A percentile compares a stretch with the other conserved stretches of the same genome.
Evolutionary conservation across 2,329 filamentous ascomycete species (phyloP).

Genomic region (Zarea fungicola): DNA sequence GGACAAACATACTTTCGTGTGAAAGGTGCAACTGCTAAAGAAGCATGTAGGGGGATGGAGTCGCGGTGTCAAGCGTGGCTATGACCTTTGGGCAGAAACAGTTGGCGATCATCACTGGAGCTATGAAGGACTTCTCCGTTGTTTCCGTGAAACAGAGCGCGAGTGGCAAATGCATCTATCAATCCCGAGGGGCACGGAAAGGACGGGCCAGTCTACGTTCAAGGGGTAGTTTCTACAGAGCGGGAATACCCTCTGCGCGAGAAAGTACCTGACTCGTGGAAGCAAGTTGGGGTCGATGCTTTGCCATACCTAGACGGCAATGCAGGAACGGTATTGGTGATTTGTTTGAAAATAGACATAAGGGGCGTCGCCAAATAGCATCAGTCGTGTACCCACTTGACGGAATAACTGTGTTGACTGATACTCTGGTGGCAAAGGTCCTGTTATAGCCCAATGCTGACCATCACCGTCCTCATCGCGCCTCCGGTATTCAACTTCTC

Average conservation of each 20-base stretch:
- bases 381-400: slow-evolving; percentile 19
- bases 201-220: slow-evolving; percentile 30
- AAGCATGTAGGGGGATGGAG: slow-evolving; percentile 33
- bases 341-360: slow-evolving; percentile 21
- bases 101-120: slow-evolving; percentile 36
- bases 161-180: slow-evolving; percentile 18
- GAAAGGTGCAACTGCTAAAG: no score
- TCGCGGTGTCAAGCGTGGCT: slow-evolving; percentile 39
- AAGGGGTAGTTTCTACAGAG: slow-evolving; percentile 23
- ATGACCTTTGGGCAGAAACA: slow-evolving; percentile 35
- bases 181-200: slow-evolving; percentile 30
- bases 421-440: slow-evolving; percentile 20
- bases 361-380: slow-evolving; percentile 20
- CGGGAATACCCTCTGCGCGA: slow-evolving; percentile 34
- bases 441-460: slow-evolving; percentile 12
- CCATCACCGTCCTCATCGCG: not conserved
- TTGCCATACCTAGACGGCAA: slow-evolving; percentile 22
- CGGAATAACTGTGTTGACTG: slow-evolving; percentile 21
- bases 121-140: slow-evolving; percentile 39
- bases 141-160: slow-evolving; percentile 34
- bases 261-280: slow-evolving; percentile 31
- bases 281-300: slow-evolving; percentile 29
- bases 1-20: no score
- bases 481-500: slow-evolving; percentile 20
- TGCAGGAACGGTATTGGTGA: slow-evolving; percentile 26